Base-by-base conservation (phyloP, 345 rosid species). In the Eutrema japonicum region DNA sequence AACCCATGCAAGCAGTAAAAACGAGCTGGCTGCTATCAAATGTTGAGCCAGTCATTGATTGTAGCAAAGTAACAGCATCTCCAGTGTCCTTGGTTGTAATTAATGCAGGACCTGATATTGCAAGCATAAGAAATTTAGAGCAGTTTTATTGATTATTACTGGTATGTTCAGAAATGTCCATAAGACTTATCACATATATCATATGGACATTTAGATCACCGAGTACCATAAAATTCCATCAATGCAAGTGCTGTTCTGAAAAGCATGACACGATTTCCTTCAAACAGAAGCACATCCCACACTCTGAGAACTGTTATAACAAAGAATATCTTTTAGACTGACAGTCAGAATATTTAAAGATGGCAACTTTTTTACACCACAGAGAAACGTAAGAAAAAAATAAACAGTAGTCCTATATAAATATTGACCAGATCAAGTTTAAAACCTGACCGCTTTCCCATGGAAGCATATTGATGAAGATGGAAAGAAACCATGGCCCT, bases 371-470 rank as follows among this genome's bases (percentile, higher is more conserved):
- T 43, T 13, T 10, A 22, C 36, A 22, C 5, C 41, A 63, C 52
- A n/a, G 26, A 29, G 13, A 79, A 60, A 74, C 18, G 14, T 7
- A 41, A n/a, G 8, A 11, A 38, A 8, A 22, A 60, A 35, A 36
- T 41, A 33, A 33, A 32, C 30, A 67, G 37, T 69, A 30, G 38
- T 18, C 48, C 10, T 54, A 35, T 8, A 54, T 35, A 53, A 4
- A 12, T 29, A 26, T 54, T 50, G 3, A 49, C 27, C 29, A 66
- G 47, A 66, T 36, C n/a, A 55, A 29, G 10, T 79, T 51, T 66
- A 3, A 83, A 90, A 87, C 93, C 97, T 92, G 85, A 95, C 99
- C 99, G 84, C 98, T 95, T 95, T 95, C 99, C 98, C 99, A 95
- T 37, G 99, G 99, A 80, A 95, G 97, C 94, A 95, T 90, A 81